Evolutionary conservation across 768 basidiomycete genomes (phyloP), one percentile per base, ranked within the genome.

Genomic region (Calvatia gigantea): DNA sequence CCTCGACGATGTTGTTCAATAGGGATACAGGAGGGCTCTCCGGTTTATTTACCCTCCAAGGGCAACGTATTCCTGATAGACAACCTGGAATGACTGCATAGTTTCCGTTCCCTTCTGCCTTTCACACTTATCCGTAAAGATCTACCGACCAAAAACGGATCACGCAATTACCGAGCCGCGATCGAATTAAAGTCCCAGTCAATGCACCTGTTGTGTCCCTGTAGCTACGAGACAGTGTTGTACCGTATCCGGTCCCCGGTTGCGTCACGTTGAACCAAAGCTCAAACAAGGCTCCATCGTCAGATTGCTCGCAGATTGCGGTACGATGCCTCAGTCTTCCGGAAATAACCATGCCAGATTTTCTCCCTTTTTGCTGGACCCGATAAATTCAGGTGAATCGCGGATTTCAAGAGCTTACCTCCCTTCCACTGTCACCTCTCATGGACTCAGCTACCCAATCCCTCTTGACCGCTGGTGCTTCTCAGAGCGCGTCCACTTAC

Each of bases 361-460:
- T 14, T 14, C 6, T 21, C 54, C 14, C 35, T n/a, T 21, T 21
- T n/a, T 2, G 14, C 23, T 46, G 29, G 6, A 27, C 45, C 44
- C 38, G 45, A 55, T 55, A 55, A 55, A 55, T 44, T 44, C 50
- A 39, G 25, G 50, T 27, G 35, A 17, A 54, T 14, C 14, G 17
- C 32, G 37, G 35, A 15, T 27, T 21, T 33, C 37, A 19, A 45
- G 4, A 8, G 14, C 12, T 12, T 33, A 51, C 17, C 21, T 35
- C 35, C 27, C 5, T 21, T 42, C 19, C 41, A 21, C 25, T 42
- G 35, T 12, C 7, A 14, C 14, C 35, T 39, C 15, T 14, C 41
- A 31, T n/a, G 31, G 25, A 9, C 32, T 35, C 19, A 15, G 8
- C 21, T 25, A 2, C 32, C 21, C 42, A 33, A 19, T 42, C 41